Percentiles rank a stretch among this genome's conserved stretches.
phyloP scores from a whole-genome alignment of 441 rosid species.

The Flueggea neowawraea region DNA sequence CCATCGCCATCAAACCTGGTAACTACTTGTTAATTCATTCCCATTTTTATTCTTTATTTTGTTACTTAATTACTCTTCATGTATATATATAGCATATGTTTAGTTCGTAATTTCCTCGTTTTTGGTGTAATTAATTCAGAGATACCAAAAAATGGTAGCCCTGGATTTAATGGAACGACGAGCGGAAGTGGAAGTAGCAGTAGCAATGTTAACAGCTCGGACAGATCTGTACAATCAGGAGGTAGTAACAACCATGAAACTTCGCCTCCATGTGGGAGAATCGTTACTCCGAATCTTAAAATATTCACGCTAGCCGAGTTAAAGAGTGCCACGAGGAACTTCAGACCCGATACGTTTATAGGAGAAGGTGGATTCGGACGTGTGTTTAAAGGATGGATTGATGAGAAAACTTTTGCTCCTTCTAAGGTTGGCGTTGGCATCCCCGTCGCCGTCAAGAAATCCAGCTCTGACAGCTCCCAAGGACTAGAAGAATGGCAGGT shows the following conservation, averaged over 20 bases:
- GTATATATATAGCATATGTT: background rate
- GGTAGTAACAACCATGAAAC: background rate
- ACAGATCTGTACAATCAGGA: background rate
- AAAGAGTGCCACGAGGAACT: constrained; percentile 50
- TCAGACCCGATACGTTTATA: constrained; percentile 46
- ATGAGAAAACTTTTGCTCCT: constrained; percentile 53
- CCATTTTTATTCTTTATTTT: background rate
- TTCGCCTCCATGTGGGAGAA: too few species aligned
- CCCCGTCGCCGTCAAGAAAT: constrained; percentile 62
- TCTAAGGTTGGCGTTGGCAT: constrained; percentile 52
- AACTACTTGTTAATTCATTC: too few species aligned
- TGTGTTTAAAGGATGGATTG: constrained; percentile 76
- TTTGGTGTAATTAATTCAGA: background rate
- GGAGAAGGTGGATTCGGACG: constrained; percentile 75
- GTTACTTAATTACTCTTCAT: background rate
- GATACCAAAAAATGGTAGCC: background rate
- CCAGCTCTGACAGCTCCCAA: constrained; percentile 47
- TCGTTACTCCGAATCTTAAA: constrained; percentile 28
- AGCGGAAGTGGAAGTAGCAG: background rate
- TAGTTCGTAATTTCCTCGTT: background rate
- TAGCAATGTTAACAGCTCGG: background rate
- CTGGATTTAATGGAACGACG: background rate
- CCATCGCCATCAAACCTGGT: constrained; percentile 5
- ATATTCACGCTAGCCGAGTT: constrained; percentile 40
- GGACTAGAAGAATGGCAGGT: constrained; percentile 63